Conservation (phyloP, 2,329 filamentous ascomycete genomes). For the Pseudogymnoascus sp. region DNA sequence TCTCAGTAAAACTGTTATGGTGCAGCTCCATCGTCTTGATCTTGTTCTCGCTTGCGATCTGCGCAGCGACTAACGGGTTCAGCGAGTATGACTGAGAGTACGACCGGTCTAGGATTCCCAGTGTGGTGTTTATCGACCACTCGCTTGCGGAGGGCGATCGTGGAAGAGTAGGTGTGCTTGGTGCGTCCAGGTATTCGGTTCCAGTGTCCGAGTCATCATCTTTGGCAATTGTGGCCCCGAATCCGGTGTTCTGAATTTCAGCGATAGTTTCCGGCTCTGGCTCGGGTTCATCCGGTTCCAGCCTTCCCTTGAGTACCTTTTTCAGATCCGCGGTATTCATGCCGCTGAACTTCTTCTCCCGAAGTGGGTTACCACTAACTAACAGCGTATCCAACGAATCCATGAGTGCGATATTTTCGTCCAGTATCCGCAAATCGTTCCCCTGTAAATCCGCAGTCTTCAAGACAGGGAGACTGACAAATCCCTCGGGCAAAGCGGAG, state of each 20-base stretch:
- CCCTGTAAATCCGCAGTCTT: slow-evolving; percentile 75
- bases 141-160: slow-evolving; percentile 2
- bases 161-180: slow-evolving; percentile 48
- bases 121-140: slow-evolving; percentile 40
- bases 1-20: slow-evolving; percentile 64
- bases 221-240: not conserved
- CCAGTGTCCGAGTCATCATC: slow-evolving; percentile 37
- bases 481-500: slow-evolving; percentile 65
- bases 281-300: slow-evolving; percentile 45
- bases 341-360: slow-evolving; percentile 77
- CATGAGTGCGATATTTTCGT: slow-evolving; percentile 74
- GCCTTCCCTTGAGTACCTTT: slow-evolving; percentile 57
- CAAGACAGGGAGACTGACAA: slow-evolving; percentile 59
- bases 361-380: slow-evolving; percentile 81
- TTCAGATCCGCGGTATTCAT: slow-evolving; percentile 79
- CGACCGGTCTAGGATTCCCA: slow-evolving; percentile 61
- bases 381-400: slow-evolving; percentile 66
- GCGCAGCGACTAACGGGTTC: slow-evolving; percentile 50
- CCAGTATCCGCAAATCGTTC: slow-evolving; percentile 73
- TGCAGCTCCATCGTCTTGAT: slow-evolving; percentile 60
- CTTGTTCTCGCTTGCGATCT: slow-evolving; percentile 44
- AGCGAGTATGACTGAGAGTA: slow-evolving; percentile 56
- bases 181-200: slow-evolving; percentile 51
- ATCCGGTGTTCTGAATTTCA: slow-evolving; percentile 22
- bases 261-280: slow-evolving; percentile 24